A percentile compares a stretch with the other conserved stretches of the same genome.
Evolutionary conservation across 2,329 filamentous ascomycete species (phyloP).

Genomic region (Colletotrichum abscissum): DNA sequence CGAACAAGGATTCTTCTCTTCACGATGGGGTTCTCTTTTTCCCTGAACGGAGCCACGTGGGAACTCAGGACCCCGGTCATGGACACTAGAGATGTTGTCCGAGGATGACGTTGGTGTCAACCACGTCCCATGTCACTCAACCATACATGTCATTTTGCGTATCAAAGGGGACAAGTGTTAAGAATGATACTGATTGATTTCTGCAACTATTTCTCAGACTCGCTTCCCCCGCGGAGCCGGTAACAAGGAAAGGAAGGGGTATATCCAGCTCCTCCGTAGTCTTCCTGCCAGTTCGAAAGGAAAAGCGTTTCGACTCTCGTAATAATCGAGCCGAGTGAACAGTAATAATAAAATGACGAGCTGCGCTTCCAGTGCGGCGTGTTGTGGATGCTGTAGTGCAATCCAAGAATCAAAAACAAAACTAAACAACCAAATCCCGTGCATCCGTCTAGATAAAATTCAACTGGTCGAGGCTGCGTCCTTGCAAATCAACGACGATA

Average conservation of each 20-base stretch:
- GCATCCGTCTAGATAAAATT: background rate
- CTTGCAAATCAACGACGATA: conserved; percentile 1
- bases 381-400: background rate
- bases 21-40: background rate
- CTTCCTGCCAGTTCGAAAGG: conserved; percentile 20
- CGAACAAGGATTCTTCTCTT: background rate
- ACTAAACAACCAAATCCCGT: background rate
- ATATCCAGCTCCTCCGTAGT: conserved; percentile 29
- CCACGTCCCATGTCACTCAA: background rate
- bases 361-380: conserved; percentile 16
- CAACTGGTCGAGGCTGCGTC: background rate
- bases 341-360: background rate
- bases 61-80: background rate
- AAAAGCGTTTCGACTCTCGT: conserved; percentile 12
- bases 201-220: background rate
- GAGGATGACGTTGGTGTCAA: background rate
- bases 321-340: conserved; percentile 19
- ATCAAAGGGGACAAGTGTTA: background rate
- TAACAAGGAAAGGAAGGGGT: conserved; percentile 31
- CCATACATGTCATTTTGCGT: background rate
- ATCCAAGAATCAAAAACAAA: conserved; percentile 1
- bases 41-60: background rate
- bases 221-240: background rate
- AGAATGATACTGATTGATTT: conserved; percentile 10
- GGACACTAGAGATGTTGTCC: background rate